phyloP scores from a whole-genome alignment of 1,139 yeast species.

The Taphrina communis region DNA sequence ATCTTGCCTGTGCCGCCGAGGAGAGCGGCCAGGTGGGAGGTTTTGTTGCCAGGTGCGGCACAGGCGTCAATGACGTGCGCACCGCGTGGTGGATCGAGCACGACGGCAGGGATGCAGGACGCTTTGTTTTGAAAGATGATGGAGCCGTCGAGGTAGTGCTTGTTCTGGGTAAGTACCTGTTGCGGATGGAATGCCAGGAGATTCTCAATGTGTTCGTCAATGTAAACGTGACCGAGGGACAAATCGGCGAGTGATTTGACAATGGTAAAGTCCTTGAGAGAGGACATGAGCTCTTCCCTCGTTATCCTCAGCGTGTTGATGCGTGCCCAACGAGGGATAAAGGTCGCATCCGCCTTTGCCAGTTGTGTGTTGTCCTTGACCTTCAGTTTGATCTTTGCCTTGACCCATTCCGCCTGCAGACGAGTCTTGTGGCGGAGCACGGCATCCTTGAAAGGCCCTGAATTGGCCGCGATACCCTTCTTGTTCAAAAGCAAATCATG shows the following conservation, averaged over 20 bases:
- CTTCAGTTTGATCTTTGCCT: conserved; percentile 61
- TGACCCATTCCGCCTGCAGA: conserved; percentile 78
- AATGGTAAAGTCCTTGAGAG: conserved; percentile 52
- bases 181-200: conserved; percentile 69
- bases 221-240: conserved; percentile 54
- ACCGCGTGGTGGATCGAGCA: conserved; percentile 64
- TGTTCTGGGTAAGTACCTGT: conserved; percentile 21
- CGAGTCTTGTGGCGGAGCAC: conserved; percentile 78
- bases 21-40: conserved; percentile 85
- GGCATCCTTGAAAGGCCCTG: conserved; percentile 83
- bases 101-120: conserved; percentile 92
- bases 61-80: conserved; percentile 84
- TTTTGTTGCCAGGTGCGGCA: conserved; percentile 98
- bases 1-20: conserved; percentile 55
- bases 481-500: conserved; percentile 81
- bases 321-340: conserved; percentile 87
- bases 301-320: conserved; percentile 65
- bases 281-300: conserved; percentile 54
- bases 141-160: conserved; percentile 67
- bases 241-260: conserved; percentile 61
- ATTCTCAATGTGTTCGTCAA: conserved; percentile 61
- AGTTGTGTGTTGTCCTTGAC: conserved; percentile 43
- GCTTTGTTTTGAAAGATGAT: conserved; percentile 94
- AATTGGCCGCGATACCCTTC: conserved; percentile 85
- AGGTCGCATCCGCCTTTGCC: conserved; percentile 34